Evolutionary conservation across 768 basidiomycete species (phyloP), one percentile per base, ranked within the genome.

Genomic region (Phylloporus arenicola): DNA sequence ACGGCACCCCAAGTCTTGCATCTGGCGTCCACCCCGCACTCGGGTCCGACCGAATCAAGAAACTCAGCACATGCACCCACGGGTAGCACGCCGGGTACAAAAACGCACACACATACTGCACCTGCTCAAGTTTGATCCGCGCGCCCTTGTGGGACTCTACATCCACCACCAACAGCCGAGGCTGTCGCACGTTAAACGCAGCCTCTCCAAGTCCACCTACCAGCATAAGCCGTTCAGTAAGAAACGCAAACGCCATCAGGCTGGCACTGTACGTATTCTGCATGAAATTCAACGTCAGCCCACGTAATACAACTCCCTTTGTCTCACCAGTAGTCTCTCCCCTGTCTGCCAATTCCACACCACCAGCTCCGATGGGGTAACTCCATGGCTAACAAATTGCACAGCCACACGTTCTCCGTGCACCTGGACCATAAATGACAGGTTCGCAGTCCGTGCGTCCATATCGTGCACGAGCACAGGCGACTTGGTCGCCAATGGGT

Each of bases 321-420:
- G 19, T 69, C 78, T 70, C 57, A 86, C 84, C 54, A 76, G 51
- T 56, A 80, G 61, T 7, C 70, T 60, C 10, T 63, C 56, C 6
- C 81, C 81, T 4, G 76, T 80, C 59, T 77, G 79, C 86, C 84
- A 87, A 48, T 86, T 75, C 83, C 82, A 87, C 19, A 83, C 67
- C 20, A 76, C 65, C 12, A 86, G 61, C 55, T 81, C 77, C 27
- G 72, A 76, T 41, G 69, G 69, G 30, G 60, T 59, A 7, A 48
- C 51, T 34, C 66, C 69, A 9, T 51, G 50, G 49, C 65, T 64
- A 45, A 69, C 54, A 47, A 79, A 78, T 6, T 80, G 68, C 35
- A 86, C 63, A 11, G 73, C 80, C 16, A 86, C 54, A 27, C 71
- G 69, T 27, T 82, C 74, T 7, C 72, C 73, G 42, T 76, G 77